These are phyloP conservation scores for Pleurotus sapidus DNA, from an alignment of 768 basidiomycete species.

Conservation along the genomic window DNA sequence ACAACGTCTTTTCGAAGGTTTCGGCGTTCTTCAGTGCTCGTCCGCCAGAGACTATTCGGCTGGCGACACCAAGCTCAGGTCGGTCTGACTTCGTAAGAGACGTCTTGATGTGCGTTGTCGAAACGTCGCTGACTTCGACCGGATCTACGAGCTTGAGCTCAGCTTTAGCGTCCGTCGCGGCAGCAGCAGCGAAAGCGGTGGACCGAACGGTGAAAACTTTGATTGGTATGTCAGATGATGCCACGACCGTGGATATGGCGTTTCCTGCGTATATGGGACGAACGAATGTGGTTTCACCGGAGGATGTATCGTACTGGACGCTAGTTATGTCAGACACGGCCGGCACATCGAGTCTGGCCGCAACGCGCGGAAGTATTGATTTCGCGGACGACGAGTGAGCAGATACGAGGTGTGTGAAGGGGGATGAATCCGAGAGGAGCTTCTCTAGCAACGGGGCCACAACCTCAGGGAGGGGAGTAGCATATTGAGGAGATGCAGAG, in stretches of 20 bases:
- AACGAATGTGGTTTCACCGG: constrained; percentile 80
- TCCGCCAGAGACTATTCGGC: constrained; percentile 91
- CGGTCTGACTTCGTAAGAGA: constrained; percentile 87
- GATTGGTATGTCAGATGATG: constrained; percentile 68
- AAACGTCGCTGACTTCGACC: constrained; percentile 54
- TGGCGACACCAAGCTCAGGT: constrained; percentile 87
- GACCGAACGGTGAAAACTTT: constrained; percentile 96
- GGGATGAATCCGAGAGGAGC: constrained; percentile 56
- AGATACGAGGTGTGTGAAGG: constrained; percentile 89
- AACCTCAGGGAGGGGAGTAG: constrained; percentile 68
- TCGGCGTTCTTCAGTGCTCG: constrained; percentile 92
- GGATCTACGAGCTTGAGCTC: constrained; percentile 62
- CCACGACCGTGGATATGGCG: constrained; percentile 90
- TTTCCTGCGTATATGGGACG: constrained; percentile 98
- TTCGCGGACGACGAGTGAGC: constrained; percentile 92
- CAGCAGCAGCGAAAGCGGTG: constrained; percentile 81
- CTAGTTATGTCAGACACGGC: constrained; percentile 91
- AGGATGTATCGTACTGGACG: constrained; percentile 66
- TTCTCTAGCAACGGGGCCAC: constrained; percentile 82
- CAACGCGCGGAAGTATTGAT: constrained; percentile 89
- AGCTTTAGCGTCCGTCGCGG: constrained; percentile 47
- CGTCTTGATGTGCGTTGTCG: constrained; percentile 66
- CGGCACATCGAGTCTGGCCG: constrained; percentile 84
- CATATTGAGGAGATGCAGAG: constrained; percentile 67
- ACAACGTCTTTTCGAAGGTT: constrained; percentile 82